Base-by-base conservation (phyloP, 164 flowering plant genomes). In the Platanus orientalis region DNA sequence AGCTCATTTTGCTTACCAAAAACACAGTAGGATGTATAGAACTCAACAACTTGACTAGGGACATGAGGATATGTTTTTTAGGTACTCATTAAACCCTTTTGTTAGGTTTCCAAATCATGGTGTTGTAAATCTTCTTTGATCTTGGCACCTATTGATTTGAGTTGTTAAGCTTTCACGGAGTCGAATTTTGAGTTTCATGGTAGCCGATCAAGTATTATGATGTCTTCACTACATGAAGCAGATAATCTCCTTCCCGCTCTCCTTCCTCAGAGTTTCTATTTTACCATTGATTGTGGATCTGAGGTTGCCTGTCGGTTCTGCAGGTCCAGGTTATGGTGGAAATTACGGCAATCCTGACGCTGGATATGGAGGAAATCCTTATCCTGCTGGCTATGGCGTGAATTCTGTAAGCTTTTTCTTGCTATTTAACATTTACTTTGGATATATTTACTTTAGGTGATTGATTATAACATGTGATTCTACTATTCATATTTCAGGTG, bases 291-390 rank as follows among this genome's bases (percentile, higher is more conserved):
- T 30, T 24, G 36, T 47, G 20, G 40, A 36, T 36, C 50, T 51
- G 47, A 24, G 34, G 20, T 19, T 19, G 36, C 17, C 28, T 54
- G 36, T 23, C 44, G 30, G 36, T 10, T 60, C 24, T 75, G 63
- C 79, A 74, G 80, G 73, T 71, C 81, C 79, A 61, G 86, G 79
- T 67, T 89, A 85, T 79, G 74, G 68, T 78, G 79, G 81, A 54
- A 78, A 73, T 66, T 89, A 88, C 64, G 80, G 79, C 47, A 84
- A 81, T 68, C 79, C 88, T 47, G 92, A 91, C 52, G 68, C 86
- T 58, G 85, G 76, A 57, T 89, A 87, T 81, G 73, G 77, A n/a
- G 86, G 65, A 76, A 81, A 84, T 74, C 79, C 87, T 24, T 94
- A 91, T 69, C 79, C 85, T 74, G 66, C 68, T 48, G 71, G 74